Percentiles rank a stretch among this genome's conserved stretches.
Conservation (phyloP, 305 asterid genomes). For the Fraxinus sp. region DNA sequence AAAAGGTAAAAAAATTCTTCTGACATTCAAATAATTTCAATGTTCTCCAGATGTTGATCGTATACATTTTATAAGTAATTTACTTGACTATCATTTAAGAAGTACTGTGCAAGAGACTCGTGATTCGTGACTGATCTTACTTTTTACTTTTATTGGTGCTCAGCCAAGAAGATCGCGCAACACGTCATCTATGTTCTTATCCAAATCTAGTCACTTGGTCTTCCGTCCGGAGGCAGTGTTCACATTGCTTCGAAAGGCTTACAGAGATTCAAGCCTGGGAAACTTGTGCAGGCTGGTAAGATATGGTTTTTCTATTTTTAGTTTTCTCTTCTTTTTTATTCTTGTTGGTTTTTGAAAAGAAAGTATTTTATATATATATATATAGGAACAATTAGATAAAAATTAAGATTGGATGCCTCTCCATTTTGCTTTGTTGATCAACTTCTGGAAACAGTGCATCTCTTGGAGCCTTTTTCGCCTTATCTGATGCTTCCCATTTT, state of each 20-base stretch:
- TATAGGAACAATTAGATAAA: not conserved
- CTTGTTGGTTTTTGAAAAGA: constrained; percentile 17
- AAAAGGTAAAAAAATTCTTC: constrained; percentile 10
- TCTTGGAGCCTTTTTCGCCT: constrained; percentile 13
- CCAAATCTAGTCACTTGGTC: constrained; percentile 63
- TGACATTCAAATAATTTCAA: constrained; percentile 1
- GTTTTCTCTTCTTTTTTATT: constrained; percentile 16
- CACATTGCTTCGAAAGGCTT: constrained; percentile 79
- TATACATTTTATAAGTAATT: not conserved
- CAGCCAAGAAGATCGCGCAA: constrained; percentile 92
- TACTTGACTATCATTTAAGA: constrained; percentile 11
- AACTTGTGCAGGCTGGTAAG: constrained; percentile 80
- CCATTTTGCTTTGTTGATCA: not conserved
- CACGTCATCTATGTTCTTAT: constrained; percentile 42
- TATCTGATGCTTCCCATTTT: constrained; percentile 23
- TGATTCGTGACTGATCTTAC: constrained; percentile 24
- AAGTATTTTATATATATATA: not conserved
- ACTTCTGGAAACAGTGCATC: not conserved
- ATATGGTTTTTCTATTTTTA: constrained; percentile 25
- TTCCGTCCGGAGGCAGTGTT: constrained; percentile 84
- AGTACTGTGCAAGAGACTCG: constrained; percentile 14
- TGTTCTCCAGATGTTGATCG: constrained; percentile 15
- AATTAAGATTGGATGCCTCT: not conserved
- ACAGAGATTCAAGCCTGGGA: constrained; percentile 73
- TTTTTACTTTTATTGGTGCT: constrained; percentile 27